These are phyloP conservation scores for Adiantum capillusveneris DNA, from an alignment of 75 land plant species.

Conservation along the genomic window DNA sequence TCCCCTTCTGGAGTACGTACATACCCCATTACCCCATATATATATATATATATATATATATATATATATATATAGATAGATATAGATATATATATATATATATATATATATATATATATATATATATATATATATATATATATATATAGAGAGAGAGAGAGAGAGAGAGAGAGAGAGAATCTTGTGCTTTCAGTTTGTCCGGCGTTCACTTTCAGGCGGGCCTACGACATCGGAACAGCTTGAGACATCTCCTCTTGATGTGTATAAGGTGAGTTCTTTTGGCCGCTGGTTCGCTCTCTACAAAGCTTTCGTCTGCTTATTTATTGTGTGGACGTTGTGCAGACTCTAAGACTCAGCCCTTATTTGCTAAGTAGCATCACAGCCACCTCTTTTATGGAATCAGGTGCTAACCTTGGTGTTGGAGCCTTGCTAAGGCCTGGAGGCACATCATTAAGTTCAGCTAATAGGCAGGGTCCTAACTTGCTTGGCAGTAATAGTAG, in stretches of 20 bases:
- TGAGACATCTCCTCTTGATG: constrained; percentile 64
- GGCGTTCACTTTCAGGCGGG: constrained; percentile 66
- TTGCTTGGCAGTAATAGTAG: not conserved
- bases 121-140: constrained; percentile 6
- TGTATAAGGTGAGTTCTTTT: constrained; percentile 54
- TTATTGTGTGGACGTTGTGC: constrained; percentile 3
- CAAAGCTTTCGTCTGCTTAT: not conserved
- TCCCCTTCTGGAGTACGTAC: too few relatives aligned
- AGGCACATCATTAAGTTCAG: constrained; percentile 15
- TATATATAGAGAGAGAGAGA: not conserved
- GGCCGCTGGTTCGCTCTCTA: not conserved
- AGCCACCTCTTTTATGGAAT: constrained; percentile 24
- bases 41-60: constrained; percentile 8
- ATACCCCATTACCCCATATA: too few relatives aligned
- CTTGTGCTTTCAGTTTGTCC: constrained; percentile 67
- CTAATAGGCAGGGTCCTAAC: constrained; percentile 7
- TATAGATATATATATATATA: constrained; percentile 1
- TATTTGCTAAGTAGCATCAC: constrained; percentile 47
- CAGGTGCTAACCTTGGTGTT: constrained; percentile 46
- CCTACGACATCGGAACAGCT: constrained; percentile 57
- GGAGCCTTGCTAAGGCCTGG: constrained; percentile 24
- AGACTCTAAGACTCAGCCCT: constrained; percentile 61
- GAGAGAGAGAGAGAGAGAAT: not conserved
- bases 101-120: not conserved
- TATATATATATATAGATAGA: not conserved